phyloP scores from a whole-genome alignment of 2,329 filamentous ascomycete species.

The Alternaria ventricosa region DNA sequence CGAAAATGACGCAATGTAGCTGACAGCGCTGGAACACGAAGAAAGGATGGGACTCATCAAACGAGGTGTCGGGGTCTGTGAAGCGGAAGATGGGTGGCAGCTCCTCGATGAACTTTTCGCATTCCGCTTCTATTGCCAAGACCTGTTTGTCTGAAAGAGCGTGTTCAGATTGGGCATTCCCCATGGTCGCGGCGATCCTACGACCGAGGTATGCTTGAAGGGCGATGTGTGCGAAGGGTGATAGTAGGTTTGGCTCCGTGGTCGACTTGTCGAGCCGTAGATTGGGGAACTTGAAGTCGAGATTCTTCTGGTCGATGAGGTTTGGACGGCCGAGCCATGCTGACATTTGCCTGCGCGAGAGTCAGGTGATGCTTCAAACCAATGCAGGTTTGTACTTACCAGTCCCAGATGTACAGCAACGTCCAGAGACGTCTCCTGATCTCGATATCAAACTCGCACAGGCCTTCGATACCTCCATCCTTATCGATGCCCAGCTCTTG shows the following conservation, averaged over 20 bases:
- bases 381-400: slow-evolving; percentile 39
- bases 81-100: slow-evolving; percentile 54
- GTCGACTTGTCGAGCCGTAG: slow-evolving; percentile 48
- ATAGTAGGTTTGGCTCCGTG: slow-evolving; percentile 47
- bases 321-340: slow-evolving; percentile 53
- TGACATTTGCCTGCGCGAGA: slow-evolving; percentile 48
- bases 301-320: slow-evolving; percentile 52
- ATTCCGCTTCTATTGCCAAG: slow-evolving; percentile 38
- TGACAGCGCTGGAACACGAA: slow-evolving; percentile 57
- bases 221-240: slow-evolving; percentile 54
- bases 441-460: slow-evolving; percentile 57
- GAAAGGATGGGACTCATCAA: slow-evolving; percentile 53
- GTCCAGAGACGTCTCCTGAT: slow-evolving; percentile 57
- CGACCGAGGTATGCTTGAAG: slow-evolving; percentile 51
- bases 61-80: slow-evolving; percentile 50
- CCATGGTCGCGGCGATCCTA: slow-evolving; percentile 34
- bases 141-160: slow-evolving; percentile 32
- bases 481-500: slow-evolving; percentile 57
- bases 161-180: slow-evolving; percentile 21
- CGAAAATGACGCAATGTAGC: slow-evolving; percentile 54
- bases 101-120: slow-evolving; percentile 53
- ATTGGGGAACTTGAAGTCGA: slow-evolving; percentile 51
- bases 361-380: background rate
- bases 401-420: slow-evolving; percentile 57
- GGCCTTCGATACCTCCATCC: slow-evolving; percentile 40